phyloP scores from a whole-genome alignment of 345 rosid species.

The rapeseed (Brassica napus) region Da-Ae NC_063452.1:18779001-18779500 shows the following conservation, averaged over 20 bases:
- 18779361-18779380: constrained; percentile 23
- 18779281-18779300: constrained; percentile 82
- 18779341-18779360: constrained; percentile 31
- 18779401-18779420: constrained; percentile 46
- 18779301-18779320: constrained; percentile 45
- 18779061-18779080: constrained; percentile 68
- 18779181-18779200: constrained; percentile 49
- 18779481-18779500: constrained; percentile 52
- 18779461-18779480: constrained; percentile 55
- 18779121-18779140: constrained; percentile 45
- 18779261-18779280: constrained; percentile 85
- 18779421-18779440: constrained; percentile 81
- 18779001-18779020: constrained; percentile 81
- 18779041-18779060: constrained; percentile 62
- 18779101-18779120: constrained; percentile 58
- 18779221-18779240: constrained; percentile 74
- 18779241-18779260: constrained; percentile 90
- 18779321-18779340: constrained; percentile 36
- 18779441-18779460: constrained; percentile 68
- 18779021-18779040: constrained; percentile 84
- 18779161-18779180: constrained; percentile 34
- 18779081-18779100: constrained; percentile 81
- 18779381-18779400: constrained; percentile 41
- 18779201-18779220: constrained; percentile 60
- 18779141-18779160: constrained; percentile 52